Base-by-base conservation (phyloP, 2,329 filamentous ascomycete species). In the Venturia effusa region DNA sequence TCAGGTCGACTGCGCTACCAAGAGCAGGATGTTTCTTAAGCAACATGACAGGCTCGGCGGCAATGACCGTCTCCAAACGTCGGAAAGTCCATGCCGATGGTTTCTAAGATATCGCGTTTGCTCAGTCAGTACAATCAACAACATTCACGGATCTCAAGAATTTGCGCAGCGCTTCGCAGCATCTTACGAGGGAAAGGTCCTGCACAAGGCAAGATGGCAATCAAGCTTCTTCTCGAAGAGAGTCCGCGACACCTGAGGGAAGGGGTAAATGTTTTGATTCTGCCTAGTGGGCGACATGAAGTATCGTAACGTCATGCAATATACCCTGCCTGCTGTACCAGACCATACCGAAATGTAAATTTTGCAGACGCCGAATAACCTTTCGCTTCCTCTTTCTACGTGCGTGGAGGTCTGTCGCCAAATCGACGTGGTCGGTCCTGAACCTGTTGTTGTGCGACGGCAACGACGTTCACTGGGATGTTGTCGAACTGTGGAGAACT, bases 381-480 rank as follows among this genome's bases (percentile, higher is more conserved):
- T 24, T 19, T 22, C 13, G 13, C 40, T 41, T 37, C 27, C 30
- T 45, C 64, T 62, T 71, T 65, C 59, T 67, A 68, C 34, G 67
- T 68, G 66, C 73, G 70, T 63, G 72, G 73, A 66, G 70, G 76
- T 70, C 86, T 85, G 81, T 88, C 86, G 74, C 82, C 83, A 81
- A 89, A 92, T 77, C 90, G 85, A 76, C 89, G 88, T 72, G 84
- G 85, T 71, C 92, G 89, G 83, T 97, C 92, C 75, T 84, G 80
- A 69, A 84, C 80, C 84, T 97, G 92, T 78, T 90, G 86, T 83
- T 97, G 92, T 72, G 88, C 84, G 71, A 99, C 92, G 71, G 88
- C 81, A 73, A 95, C 87, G 74, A 97, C 91, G 82, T 95, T 97
- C 88, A 96, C 91, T 78, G 93, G 89, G 80, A 99, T 92, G 72